phyloP scores from a whole-genome alignment of 805 yeast genomes.

The Wickerhamiella nectarea region DNA sequence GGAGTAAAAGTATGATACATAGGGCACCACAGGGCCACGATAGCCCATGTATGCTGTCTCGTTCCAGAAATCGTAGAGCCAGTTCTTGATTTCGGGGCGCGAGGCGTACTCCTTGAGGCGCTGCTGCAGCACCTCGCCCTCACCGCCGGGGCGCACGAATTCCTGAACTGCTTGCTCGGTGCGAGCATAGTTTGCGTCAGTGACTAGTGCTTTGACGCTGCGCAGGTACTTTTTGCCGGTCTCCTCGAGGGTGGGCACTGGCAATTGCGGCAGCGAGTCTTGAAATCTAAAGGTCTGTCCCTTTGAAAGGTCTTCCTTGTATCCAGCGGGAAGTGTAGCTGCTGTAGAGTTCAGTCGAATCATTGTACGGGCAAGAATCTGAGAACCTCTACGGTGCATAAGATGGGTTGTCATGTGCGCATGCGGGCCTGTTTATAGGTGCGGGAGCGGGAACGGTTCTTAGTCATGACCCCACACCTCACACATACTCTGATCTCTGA shows the following conservation, averaged over 20 bases:
- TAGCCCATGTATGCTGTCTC: conserved; percentile 81
- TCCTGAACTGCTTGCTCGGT: conserved; percentile 48
- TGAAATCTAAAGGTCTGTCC: conserved; percentile 68
- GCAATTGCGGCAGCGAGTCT: conserved; percentile 61
- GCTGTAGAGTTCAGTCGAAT: conserved; percentile 23
- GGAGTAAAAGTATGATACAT: conserved; percentile 76
- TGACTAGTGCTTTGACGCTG: conserved; percentile 54
- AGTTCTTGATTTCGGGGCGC: conserved; percentile 50
- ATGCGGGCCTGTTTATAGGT: neutral
- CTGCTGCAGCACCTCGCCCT: conserved; percentile 54
- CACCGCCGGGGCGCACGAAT: conserved; percentile 47
- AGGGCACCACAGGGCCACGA: conserved; percentile 90
- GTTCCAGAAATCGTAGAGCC: conserved; percentile 92
- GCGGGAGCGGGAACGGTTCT: neutral
- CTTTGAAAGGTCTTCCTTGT: conserved; percentile 30
- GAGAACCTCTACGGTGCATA: conserved; percentile 12
- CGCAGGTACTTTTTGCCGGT: conserved; percentile 58
- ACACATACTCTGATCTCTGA: too few species aligned
- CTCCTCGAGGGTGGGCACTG: conserved; percentile 68
- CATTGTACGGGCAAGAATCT: conserved; percentile 4
- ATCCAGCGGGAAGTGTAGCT: conserved; percentile 18
- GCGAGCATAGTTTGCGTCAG: conserved; percentile 38
- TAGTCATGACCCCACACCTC: neutral
- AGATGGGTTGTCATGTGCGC: neutral
- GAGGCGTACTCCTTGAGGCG: conserved; percentile 46